These are phyloP conservation scores for Biscutella laevigata DNA, from an alignment of 441 rosid genomes.

Conservation along the genomic window DNA sequence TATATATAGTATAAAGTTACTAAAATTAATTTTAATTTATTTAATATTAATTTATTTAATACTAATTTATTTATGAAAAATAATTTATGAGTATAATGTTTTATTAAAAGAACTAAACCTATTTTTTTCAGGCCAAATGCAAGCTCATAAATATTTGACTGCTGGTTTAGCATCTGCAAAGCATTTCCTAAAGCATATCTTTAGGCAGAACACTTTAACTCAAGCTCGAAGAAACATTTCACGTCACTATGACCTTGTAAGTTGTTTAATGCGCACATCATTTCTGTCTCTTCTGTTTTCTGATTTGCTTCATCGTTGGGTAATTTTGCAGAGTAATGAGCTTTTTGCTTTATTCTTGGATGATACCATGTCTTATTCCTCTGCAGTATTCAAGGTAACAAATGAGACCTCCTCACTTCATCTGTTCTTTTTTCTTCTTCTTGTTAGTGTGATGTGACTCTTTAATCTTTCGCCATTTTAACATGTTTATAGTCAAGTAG, in stretches of 20 bases:
- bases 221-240: constrained; percentile 91
- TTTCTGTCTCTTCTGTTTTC: no score
- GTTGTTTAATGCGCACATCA: not conserved
- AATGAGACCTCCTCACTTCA: no score
- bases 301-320: no score
- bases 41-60: no score
- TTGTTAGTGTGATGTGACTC: not conserved
- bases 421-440: not conserved
- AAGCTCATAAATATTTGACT: no score
- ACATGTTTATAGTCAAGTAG: constrained; percentile 30
- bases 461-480: not conserved
- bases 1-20: no score
- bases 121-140: no score
- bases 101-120: no score
- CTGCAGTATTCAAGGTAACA: constrained; percentile 59
- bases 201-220: constrained; percentile 65
- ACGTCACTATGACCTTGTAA: constrained; percentile 79
- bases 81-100: no score
- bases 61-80: no score
- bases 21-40: no score
- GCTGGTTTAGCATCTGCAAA: constrained; percentile 65
- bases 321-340: constrained; percentile 59
- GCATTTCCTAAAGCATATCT: constrained; percentile 56
- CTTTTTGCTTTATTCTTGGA: constrained; percentile 66
- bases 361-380: constrained; percentile 79